phyloP scores from a whole-genome alignment of 805 yeast species.

The Teunomyces pallodes region DNA sequence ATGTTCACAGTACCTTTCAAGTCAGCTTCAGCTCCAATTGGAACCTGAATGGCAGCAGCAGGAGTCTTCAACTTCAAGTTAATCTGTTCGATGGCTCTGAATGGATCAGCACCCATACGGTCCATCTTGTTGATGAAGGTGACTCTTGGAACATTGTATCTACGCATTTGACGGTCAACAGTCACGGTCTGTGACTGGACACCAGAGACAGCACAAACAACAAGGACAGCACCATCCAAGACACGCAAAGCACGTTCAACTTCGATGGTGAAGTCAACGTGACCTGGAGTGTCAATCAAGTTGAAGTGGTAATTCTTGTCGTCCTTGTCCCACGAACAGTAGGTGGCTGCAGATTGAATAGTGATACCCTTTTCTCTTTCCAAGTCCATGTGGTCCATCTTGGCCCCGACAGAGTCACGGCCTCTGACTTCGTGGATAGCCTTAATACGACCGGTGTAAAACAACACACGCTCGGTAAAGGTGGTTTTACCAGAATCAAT shows the following conservation, averaged over 20 bases:
- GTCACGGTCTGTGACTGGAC: constrained; percentile 98
- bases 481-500: constrained; percentile 98
- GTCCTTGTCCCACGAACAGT: constrained; percentile 91
- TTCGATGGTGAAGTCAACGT: constrained; percentile 97
- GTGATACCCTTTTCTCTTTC: constrained; percentile 99
- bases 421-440: constrained; percentile 98
- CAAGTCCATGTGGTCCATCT: constrained; percentile 98
- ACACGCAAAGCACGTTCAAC: constrained; percentile 98
- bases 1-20: constrained; percentile 89
- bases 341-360: constrained; percentile 98
- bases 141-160: constrained; percentile 94
- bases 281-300: constrained; percentile 97
- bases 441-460: constrained; percentile 94
- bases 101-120: constrained; percentile 98
- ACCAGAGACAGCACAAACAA: constrained; percentile 97
- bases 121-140: constrained; percentile 98
- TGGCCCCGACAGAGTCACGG: constrained; percentile 96
- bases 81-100: constrained; percentile 89
- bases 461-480: constrained; percentile 94
- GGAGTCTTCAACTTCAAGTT: constrained; percentile 84
- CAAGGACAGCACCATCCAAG: constrained; percentile 95
- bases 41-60: constrained; percentile 97
- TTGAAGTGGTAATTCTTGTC: constrained; percentile 76
- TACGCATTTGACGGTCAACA: constrained; percentile 97
- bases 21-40: constrained; percentile 89